Evolutionary conservation across 1,284 basidiomycete genomes (phyloP), one percentile per base, ranked within the genome.

Genomic region (Ustilago trichophora): DNA sequence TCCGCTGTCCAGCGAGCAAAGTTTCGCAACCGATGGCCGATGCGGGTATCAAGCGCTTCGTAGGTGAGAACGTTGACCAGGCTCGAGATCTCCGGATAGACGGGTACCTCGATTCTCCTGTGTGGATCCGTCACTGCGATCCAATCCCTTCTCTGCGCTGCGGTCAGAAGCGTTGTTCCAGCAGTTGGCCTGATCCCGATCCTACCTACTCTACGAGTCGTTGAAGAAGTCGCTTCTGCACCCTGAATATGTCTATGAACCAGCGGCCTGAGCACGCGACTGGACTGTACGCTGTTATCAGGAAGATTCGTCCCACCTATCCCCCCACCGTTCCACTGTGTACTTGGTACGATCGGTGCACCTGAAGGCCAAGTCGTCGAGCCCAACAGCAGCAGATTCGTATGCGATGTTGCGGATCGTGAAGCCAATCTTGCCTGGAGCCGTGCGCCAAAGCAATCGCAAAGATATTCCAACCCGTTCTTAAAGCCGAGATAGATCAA

Each of bases 101-200:
- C 55, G 0, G 56, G 56, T 2, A 70, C 60, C 36, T 70, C 67
- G 27, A 70, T 55, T 18, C 45, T 38, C n/a, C 48, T 32, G 4
- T 31, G 34, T 8, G 67, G 60, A 37, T 70, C 60, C 9, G 67
- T 65, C 12, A 70, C 56, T 4, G 67, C 67, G 24, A 70, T 60
- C 67, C 67, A 70, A 36, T 70, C 64, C n/a, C 56, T 52, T 18
- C 64, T 56, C 40, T 63, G 53, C 11, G 31, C 53, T 9, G 47
- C 47, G 7, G 43, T 38, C 22, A 44, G 16, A 15, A 47, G 13
- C 5, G 10, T 52, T n/a, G 21, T 11, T 13, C 41, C 26, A 5
- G 15, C 24, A 10, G 27, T 15, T 1, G 19, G 18, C 3, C 16
- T 15, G 16, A 13, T 38, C 5, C 25, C 22, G 0, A 12, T 12